Percentiles rank a stretch among this genome's conserved stretches.
phyloP scores from a whole-genome alignment of 2,329 filamentous ascomycete genomes.

The Scytalidium lignicola region DNA sequence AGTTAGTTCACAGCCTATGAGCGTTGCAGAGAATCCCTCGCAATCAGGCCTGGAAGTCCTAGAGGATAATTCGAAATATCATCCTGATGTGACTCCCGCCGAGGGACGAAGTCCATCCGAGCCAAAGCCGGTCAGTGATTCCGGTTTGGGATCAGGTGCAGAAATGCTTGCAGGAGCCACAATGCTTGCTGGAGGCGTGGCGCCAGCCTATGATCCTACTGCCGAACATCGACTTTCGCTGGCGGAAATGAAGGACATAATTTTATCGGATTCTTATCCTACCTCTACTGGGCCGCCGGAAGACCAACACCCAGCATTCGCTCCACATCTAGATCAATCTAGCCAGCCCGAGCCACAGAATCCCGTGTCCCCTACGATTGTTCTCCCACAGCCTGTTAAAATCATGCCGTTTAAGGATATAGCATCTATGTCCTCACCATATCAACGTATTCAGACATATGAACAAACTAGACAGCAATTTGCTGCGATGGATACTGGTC shows the following conservation, averaged over 20 bases:
- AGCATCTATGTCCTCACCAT: conserved; percentile 57
- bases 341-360: conserved; percentile 6
- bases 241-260: conserved; percentile 39
- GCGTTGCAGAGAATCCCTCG: not conserved
- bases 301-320: conserved; percentile 33
- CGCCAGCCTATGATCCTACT: not conserved
- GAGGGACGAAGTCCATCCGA: not conserved
- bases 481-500: conserved; percentile 66
- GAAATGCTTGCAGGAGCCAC: not conserved
- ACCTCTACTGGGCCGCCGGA: conserved; percentile 33
- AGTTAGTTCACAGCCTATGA: not conserved
- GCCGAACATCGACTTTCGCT: conserved; percentile 31
- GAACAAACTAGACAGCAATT: conserved; percentile 68
- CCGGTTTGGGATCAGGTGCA: not conserved
- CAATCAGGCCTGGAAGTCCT: too few relatives aligned
- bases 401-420: conserved; percentile 64
- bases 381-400: conserved; percentile 4
- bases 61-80: not conserved
- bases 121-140: not conserved
- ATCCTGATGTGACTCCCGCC: not conserved
- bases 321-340: conserved; percentile 10
- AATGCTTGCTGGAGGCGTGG: conserved; percentile 10
- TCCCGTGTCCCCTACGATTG: not conserved
- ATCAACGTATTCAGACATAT: conserved; percentile 69
- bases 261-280: conserved; percentile 25